Evolutionary conservation across 108 stramenopile genomes (phyloP), one percentile per base, ranked within the genome.

Genomic region (Cyclotella choctawhatcheeana): DNA sequence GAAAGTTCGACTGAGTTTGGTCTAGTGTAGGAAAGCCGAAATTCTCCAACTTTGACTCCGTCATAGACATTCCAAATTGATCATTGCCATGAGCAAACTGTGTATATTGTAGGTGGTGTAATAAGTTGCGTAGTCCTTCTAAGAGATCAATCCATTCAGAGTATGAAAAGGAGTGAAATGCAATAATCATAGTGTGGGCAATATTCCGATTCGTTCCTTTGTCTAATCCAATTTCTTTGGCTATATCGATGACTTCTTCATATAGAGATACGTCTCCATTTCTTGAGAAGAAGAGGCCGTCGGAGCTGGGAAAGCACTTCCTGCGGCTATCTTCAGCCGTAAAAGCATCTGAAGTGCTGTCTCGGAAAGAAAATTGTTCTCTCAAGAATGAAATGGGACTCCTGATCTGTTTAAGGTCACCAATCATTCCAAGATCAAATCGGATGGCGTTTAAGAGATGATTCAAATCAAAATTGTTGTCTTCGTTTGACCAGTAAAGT

Each of bases 11-110:
- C 24, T 67, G 65, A 25, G 73, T 5, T 25, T 54, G 55, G 37
- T 68, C 55, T 21, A 74, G 31, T 3, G 17, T 29, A 22, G 73
- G 73, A 31, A 74, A 74, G 30, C 73, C 65, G n/a, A 74, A 33
- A 24, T 54, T 44, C 10, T 43, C 26, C 32, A 59, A 67, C 3
- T 64, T 35, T 22, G 10, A 27, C 22, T 37, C 31, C 1, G 32
- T 48, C 34, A 55, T 25, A 30, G n/a, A n/a, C n/a, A n/a, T n/a
- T n/a, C 64, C 71, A 58, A 67, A 40, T 12, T 67, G 44, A 6
- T 45, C 33, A 25, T 58, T 35, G 32, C 29, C 43, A 13, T 68
- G 10, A 14, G 31, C 24, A 16, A 58, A 58, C n/a, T 68, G 25
- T 31, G 43, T 26, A 3, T 30, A 27, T 7, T 25, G 67, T 43